These are phyloP conservation scores for Lachnum nothofagi DNA, from an alignment of 2,329 filamentous ascomycete species.

Conservation along the genomic window DNA sequence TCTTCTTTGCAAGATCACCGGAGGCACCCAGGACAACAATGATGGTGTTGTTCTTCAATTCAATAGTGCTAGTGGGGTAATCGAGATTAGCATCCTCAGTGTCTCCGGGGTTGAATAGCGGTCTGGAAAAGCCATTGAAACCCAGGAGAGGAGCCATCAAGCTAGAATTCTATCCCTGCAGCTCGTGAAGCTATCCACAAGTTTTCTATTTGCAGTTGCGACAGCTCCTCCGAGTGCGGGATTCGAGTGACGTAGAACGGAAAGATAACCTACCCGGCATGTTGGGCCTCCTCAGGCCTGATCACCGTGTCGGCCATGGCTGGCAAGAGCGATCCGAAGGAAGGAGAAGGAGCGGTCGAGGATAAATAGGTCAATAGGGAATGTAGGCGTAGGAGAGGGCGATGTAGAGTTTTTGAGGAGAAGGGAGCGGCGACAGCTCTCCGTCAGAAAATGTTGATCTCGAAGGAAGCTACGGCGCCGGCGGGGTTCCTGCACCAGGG, in stretches of 20 bases:
- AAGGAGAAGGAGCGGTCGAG: conserved; percentile 12
- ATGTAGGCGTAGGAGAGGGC: background rate
- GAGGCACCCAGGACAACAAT: conserved; percentile 96
- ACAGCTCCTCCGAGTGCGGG: conserved; percentile 10
- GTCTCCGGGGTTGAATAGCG: conserved; percentile 22
- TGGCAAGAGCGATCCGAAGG: conserved; percentile 8
- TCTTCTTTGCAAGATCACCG: conserved; percentile 98
- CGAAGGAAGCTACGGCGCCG: background rate
- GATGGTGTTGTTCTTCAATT: conserved; percentile 97
- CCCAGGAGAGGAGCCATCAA: conserved; percentile 10
- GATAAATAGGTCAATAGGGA: conserved; percentile 13
- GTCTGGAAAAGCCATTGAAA: conserved; percentile 18
- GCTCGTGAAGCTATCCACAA: conserved; percentile 9
- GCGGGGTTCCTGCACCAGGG: background rate
- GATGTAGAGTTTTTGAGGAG: background rate
- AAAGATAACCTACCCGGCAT: conserved; percentile 45
- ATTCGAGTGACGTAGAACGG: conserved; percentile 26
- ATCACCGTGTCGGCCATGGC: conserved; percentile 48
- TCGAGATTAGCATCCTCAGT: conserved; percentile 35
- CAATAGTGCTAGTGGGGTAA: conserved; percentile 60
- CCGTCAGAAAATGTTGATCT: background rate
- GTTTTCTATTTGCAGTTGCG: conserved; percentile 6
- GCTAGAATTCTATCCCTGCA: conserved; percentile 3
- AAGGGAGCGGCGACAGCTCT: background rate
- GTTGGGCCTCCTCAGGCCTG: conserved; percentile 43